Evolutionary conservation across 768 basidiomycete species (phyloP).

Genomic region (Kockovaella imperatae): DNA sequence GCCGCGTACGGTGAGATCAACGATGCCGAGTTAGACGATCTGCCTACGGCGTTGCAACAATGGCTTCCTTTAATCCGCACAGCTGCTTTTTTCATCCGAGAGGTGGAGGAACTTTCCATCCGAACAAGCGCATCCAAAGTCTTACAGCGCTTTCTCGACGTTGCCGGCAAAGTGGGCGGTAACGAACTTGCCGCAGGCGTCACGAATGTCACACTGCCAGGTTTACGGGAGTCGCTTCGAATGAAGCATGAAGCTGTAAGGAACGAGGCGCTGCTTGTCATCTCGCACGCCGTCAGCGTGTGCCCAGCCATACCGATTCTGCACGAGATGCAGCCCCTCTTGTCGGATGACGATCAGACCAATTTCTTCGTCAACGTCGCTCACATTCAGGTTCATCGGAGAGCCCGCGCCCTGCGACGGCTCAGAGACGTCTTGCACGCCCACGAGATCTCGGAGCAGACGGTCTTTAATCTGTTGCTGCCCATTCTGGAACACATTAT

Average conservation of each 20-base stretch:
- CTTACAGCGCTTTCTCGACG: slow-evolving; percentile 69
- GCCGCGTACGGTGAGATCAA: slow-evolving; percentile 67
- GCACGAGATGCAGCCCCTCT: slow-evolving; percentile 69
- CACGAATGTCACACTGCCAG: slow-evolving; percentile 66
- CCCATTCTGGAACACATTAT: slow-evolving; percentile 81
- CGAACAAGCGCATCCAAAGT: slow-evolving; percentile 70
- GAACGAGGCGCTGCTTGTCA: slow-evolving; percentile 67
- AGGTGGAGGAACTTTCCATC: slow-evolving; percentile 77
- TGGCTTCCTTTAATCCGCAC: slow-evolving; percentile 83
- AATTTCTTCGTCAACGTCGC: slow-evolving; percentile 95
- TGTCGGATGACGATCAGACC: slow-evolving; percentile 83
- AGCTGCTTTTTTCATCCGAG: slow-evolving; percentile 76
- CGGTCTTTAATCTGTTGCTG: slow-evolving; percentile 71
- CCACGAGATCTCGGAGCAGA: slow-evolving; percentile 59
- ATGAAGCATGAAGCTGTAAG: slow-evolving; percentile 82
- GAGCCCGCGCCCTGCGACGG: slow-evolving; percentile 75
- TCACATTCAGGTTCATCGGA: slow-evolving; percentile 85
- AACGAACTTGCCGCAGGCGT: slow-evolving; percentile 36
- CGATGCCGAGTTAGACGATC: slow-evolving; percentile 48
- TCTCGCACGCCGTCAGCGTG: slow-evolving; percentile 64
- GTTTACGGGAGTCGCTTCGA: slow-evolving; percentile 67
- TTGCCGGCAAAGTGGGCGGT: slow-evolving; percentile 19
- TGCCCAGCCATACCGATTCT: slow-evolving; percentile 57
- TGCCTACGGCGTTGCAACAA: slow-evolving; percentile 49
- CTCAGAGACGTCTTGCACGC: slow-evolving; percentile 68